Conservation (phyloP, 768 basidiomycete genomes). For the Boletus subparvulus region DNA sequence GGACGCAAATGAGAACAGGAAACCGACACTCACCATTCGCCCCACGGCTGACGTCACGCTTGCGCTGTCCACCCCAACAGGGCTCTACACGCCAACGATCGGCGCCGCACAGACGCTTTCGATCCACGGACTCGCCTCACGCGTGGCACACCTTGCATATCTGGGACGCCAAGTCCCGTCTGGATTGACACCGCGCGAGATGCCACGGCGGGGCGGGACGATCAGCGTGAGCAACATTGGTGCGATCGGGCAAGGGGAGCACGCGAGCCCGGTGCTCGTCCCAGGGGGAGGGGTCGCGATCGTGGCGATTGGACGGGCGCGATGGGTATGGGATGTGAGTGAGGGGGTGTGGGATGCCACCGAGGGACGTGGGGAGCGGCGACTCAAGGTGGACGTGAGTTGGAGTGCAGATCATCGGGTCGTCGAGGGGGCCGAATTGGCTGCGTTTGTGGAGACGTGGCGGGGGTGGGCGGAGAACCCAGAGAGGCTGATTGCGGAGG, state of each 20-base stretch:
- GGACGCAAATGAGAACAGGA: conserved; percentile 28
- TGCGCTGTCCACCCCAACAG: conserved; percentile 77
- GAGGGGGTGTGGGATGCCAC: conserved; percentile 33
- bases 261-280: conserved; percentile 72
- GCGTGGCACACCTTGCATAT: conserved; percentile 57
- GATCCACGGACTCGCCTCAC: conserved; percentile 60
- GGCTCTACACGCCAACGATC: conserved; percentile 80
- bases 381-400: conserved; percentile 63
- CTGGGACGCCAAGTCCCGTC: conserved; percentile 68
- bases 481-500: conserved; percentile 59
- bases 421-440: conserved; percentile 86
- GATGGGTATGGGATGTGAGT: conserved; percentile 74
- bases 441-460: conserved; percentile 87
- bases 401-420: conserved; percentile 90
- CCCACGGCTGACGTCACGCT: conserved; percentile 72
- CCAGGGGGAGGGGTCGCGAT: conserved; percentile 85
- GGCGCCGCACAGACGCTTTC: conserved; percentile 51
- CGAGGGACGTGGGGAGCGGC: conserved; percentile 41
- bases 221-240: conserved; percentile 83
- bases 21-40: conserved; percentile 71
- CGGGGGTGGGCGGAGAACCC: conserved; percentile 76
- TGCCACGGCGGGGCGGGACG: conserved; percentile 76
- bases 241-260: conserved; percentile 69
- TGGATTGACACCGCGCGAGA: conserved; percentile 62
- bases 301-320: conserved; percentile 75